Percentiles rank a stretch among this genome's conserved stretches.
phyloP scores from a whole-genome alignment of 2,329 filamentous ascomycete genomes.

The Penicillium sp. region DNA sequence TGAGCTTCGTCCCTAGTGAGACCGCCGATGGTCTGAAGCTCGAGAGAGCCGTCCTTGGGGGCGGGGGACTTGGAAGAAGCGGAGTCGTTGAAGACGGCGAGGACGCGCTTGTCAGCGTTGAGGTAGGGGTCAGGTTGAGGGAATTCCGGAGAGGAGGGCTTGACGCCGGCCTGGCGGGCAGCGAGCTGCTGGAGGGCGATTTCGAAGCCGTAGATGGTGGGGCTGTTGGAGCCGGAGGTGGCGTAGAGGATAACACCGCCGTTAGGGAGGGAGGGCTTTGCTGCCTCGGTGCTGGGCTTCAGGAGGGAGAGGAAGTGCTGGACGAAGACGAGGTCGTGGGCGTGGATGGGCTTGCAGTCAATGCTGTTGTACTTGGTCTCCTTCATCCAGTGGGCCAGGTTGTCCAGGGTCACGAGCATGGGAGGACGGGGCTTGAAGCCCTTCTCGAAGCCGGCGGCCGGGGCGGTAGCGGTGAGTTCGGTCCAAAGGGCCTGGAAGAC shows the following conservation, averaged over 20 bases:
- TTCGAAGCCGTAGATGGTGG: too few species aligned
- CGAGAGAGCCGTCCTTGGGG: too few species aligned
- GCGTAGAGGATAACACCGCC: constrained; percentile 72
- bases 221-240: constrained; percentile 61
- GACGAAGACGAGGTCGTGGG: constrained; percentile 72
- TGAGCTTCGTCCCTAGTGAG: constrained; percentile 66
- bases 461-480: constrained; percentile 56
- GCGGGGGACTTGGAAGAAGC: too few species aligned
- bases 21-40: constrained; percentile 53
- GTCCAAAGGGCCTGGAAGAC: constrained; percentile 73
- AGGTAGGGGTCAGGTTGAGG: too few species aligned
- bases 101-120: too few species aligned
- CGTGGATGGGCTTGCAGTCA: constrained; percentile 72
- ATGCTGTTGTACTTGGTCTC: too few species aligned
- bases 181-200: too few species aligned
- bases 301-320: constrained; percentile 63
- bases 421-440: constrained; percentile 46
- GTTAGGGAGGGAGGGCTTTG: too few species aligned
- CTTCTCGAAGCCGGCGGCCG: constrained; percentile 38
- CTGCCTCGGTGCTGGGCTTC: too few species aligned
- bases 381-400: constrained; percentile 74
- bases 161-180: too few species aligned
- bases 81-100: too few species aligned
- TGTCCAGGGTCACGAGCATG: constrained; percentile 69
- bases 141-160: too few species aligned